Evolutionary conservation across 176 grass and related monocot species (phyloP).

Genomic region (Paspalum vaginatum): DNA sequence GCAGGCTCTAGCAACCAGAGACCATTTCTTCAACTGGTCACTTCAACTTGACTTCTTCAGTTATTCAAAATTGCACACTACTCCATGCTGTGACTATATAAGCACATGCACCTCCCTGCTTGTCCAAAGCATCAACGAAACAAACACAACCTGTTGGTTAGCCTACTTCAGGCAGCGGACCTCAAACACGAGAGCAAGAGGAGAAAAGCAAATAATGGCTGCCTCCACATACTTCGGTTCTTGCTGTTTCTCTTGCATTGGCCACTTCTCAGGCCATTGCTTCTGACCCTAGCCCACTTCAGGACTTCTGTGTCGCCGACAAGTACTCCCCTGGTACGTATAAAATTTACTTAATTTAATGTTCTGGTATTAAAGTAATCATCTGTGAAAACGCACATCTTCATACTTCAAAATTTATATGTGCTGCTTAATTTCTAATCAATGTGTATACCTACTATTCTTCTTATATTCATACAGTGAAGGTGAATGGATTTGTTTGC

Average conservation of each 20-base stretch:
- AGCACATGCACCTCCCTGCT: not conserved
- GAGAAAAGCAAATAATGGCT: not conserved
- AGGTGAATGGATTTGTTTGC: no score
- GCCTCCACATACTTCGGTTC: not conserved
- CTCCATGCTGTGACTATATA: not conserved
- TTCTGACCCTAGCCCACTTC: not conserved
- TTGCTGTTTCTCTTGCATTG: no score
- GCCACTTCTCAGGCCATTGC: no score
- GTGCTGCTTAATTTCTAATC: no score
- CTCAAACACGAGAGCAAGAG: not conserved
- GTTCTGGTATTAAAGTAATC: no score
- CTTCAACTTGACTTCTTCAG: not conserved
- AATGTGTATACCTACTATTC: no score
- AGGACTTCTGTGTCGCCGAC: slow-evolving; percentile 31
- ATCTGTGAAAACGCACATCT: no score
- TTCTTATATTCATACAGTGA: no score
- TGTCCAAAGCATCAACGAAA: not conserved
- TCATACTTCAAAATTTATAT: no score
- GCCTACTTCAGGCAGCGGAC: not conserved
- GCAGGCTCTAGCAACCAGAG: not conserved
- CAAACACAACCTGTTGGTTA: not conserved
- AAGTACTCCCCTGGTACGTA: no score
- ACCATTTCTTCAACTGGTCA: not conserved
- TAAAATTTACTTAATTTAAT: no score
- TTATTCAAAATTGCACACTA: not conserved